Evolutionary conservation across 768 basidiomycete genomes (phyloP).

Genomic region (Tricholoma hemisulphureum): DNA sequence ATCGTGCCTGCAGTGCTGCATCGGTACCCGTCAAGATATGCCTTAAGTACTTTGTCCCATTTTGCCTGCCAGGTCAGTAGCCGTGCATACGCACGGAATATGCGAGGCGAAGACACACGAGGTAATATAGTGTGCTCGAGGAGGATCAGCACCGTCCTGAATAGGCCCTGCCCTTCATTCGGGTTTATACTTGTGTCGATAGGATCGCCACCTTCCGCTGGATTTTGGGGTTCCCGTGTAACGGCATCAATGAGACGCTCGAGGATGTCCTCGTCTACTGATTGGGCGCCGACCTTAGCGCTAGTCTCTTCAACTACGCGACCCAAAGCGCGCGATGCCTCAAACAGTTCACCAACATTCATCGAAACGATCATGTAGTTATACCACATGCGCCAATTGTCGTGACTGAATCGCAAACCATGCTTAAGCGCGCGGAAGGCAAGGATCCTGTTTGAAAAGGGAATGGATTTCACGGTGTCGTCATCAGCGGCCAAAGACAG

Average conservation of each 20-base stretch:
- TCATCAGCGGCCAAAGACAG: background rate
- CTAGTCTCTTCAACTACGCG: conserved; percentile 80
- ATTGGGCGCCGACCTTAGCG: conserved; percentile 44
- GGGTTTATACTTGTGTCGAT: conserved; percentile 32
- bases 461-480: conserved; percentile 35
- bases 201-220: conserved; percentile 19
- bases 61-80: conserved; percentile 68
- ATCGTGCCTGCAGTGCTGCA: conserved; percentile 58
- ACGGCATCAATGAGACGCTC: conserved; percentile 88
- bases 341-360: conserved; percentile 89
- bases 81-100: conserved; percentile 85
- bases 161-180: conserved; percentile 67
- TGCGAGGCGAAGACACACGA: conserved; percentile 70
- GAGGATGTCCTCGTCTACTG: conserved; percentile 84
- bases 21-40: conserved; percentile 85
- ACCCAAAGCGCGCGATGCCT: conserved; percentile 79
- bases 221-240: conserved; percentile 49
- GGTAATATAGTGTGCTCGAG: conserved; percentile 81
- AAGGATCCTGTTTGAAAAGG: conserved; percentile 75
- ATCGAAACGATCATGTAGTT: conserved; percentile 95
- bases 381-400: conserved; percentile 98
- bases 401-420: conserved; percentile 79
- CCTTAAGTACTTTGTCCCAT: conserved; percentile 78
- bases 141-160: conserved; percentile 64
- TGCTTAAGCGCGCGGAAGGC: conserved; percentile 93